Percentiles rank a stretch among this genome's conserved stretches.
Conservation (phyloP, 2,329 filamentous ascomycete genomes). For the Talaromyces atroroseus region DNA sequence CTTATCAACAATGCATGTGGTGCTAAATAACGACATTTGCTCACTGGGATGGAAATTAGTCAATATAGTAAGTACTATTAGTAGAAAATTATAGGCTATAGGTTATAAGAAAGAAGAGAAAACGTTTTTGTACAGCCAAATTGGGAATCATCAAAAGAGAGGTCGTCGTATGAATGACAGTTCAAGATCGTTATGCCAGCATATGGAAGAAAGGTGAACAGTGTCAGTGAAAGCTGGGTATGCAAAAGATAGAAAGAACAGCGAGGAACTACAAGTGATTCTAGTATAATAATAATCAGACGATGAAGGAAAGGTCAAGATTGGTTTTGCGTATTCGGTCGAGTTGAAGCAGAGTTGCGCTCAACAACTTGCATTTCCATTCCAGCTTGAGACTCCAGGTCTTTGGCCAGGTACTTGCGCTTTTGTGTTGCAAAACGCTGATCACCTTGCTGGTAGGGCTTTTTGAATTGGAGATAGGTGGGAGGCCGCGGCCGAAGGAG, state of each 20-base stretch:
- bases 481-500: conserved; percentile 78
- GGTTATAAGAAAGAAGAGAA: conserved; percentile 10
- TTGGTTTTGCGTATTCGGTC: conserved; percentile 2
- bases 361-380: conserved; percentile 68
- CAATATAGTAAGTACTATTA: background rate
- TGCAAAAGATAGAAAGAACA: background rate
- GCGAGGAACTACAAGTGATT: conserved; percentile 2
- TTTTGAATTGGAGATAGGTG: conserved; percentile 85
- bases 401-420: conserved; percentile 46
- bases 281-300: conserved; percentile 7
- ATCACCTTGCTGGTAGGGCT: conserved; percentile 69
- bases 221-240: background rate
- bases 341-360: conserved; percentile 13
- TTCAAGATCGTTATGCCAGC: conserved; percentile 5
- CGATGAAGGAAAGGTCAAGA: background rate
- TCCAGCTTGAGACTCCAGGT: conserved; percentile 48
- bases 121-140: conserved; percentile 5
- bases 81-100: background rate
- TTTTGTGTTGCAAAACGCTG: conserved; percentile 67
- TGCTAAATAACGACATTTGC: background rate
- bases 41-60: background rate
- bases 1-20: background rate
- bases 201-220: background rate
- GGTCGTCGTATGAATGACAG: conserved; percentile 4
- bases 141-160: conserved; percentile 4